Conservation (phyloP, 345 rosid species). For the Euphorbia peplus region DNA sequence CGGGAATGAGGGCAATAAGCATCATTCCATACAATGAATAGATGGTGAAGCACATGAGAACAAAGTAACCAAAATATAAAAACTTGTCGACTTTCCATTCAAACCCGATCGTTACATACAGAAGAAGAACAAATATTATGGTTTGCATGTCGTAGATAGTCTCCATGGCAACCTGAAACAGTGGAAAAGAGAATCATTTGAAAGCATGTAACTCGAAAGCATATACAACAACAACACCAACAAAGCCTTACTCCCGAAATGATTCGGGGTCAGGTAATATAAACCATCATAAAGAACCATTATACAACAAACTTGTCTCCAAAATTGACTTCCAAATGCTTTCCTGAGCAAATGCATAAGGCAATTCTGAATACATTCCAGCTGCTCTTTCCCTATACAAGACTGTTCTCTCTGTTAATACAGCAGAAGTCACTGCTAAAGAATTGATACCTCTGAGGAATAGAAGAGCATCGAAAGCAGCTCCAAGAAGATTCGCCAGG, state of each 20-base stretch:
- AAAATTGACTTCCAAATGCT: not conserved
- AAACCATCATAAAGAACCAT: too few relatives aligned
- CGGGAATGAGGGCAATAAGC: conserved; percentile 40
- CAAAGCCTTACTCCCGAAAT: too few relatives aligned
- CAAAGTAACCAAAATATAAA: conserved; percentile 41
- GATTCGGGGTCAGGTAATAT: too few relatives aligned
- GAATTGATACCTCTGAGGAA: conserved; percentile 48
- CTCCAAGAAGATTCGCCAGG: conserved; percentile 37
- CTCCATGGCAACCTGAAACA: conserved; percentile 41
- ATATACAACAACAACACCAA: too few relatives aligned
- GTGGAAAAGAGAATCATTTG: not conserved
- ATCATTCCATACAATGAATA: conserved; percentile 48
- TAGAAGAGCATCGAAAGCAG: conserved; percentile 34
- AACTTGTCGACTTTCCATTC: conserved; percentile 31
- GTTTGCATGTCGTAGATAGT: conserved; percentile 37
- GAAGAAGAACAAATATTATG: conserved; percentile 20
- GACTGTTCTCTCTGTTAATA: conserved; percentile 41
- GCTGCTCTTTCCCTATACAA: conserved; percentile 50
- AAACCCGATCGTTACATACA: conserved; percentile 40
- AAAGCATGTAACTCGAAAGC: not conserved
- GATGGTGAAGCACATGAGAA: conserved; percentile 44
- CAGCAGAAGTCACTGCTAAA: conserved; percentile 38
- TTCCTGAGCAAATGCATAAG: conserved; percentile 46
- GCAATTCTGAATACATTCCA: conserved; percentile 45
- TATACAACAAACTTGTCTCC: not conserved